Conservation (phyloP, 305 asterid species). For the Andrographis paniculata region DNA sequence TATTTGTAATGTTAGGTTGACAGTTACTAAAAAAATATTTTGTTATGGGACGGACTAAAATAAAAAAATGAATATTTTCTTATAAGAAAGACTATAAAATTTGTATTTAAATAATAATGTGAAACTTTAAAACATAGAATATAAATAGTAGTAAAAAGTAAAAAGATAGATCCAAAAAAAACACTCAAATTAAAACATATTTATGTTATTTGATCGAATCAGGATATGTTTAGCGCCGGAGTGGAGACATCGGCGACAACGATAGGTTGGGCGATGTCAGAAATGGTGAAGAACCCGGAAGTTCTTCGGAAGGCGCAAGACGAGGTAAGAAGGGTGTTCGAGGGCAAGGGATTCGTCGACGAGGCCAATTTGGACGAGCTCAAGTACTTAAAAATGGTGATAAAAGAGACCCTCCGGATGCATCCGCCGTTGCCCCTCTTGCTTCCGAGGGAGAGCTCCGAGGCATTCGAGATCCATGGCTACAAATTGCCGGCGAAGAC, state of each 20-base stretch:
- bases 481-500: conserved; percentile 1
- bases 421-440: conserved; percentile 13
- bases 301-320: not conserved
- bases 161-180: too few relatives aligned
- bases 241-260: conserved; percentile 3
- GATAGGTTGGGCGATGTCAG: conserved; percentile 8
- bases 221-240: conserved; percentile 6
- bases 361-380: not conserved
- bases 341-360: conserved; percentile 2
- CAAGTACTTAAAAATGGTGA: not conserved
- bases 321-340: conserved; percentile 1
- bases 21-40: too few relatives aligned
- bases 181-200: too few relatives aligned
- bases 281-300: not conserved
- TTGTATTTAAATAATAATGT: too few relatives aligned
- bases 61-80: too few relatives aligned
- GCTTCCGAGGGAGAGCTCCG: not conserved
- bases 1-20: too few relatives aligned
- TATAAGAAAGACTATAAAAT: too few relatives aligned
- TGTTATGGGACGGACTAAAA: too few relatives aligned
- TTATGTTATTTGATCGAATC: too few relatives aligned
- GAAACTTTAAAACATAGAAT: too few relatives aligned
- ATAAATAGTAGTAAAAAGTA: too few relatives aligned
- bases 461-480: not conserved
- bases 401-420: conserved; percentile 5